Evolutionary conservation across 2,329 filamentous ascomycete genomes (phyloP), one percentile per base, ranked within the genome.

Genomic region (Monosporascus sp.): DNA sequence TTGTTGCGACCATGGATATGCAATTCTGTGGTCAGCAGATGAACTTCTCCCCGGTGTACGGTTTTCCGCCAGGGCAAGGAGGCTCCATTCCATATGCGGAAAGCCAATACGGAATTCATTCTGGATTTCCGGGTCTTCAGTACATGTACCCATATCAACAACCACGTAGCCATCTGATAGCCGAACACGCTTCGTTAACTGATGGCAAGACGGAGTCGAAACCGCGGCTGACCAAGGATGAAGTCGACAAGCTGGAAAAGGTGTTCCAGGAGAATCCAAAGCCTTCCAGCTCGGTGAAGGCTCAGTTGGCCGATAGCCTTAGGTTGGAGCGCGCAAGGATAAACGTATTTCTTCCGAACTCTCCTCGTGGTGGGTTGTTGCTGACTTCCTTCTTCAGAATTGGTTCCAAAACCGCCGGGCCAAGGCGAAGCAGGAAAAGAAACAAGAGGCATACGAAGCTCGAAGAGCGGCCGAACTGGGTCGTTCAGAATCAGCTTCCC

Each of bases 391-490:
- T 35, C 55, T 22, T 9, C 50, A 86, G 83, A 87, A 87, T 64
- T 87, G 83, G 83, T 87, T 87, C 63, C 83, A 87, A 60, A 87
- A 87, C 64, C 74, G 83, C 54, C 76, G 83, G 49, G 83, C 83
- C 50, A 81, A 83, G 68, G 81, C 81, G 57, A 84, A 84, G 76
- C 83, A 85, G 64, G 80, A 84, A 65, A 79, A 76, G 62, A 83
- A 83, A 57, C 72, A 76, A 45, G 72, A 75, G 52, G 76, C 76
- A 51, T 75, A 76, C 55, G 75, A 80, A 58, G 74, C 74, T 22
- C 70, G 70, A 22, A 71, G 73, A 51, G 67, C 67, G 15, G 68
- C 67, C 45, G 72, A 74, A 54, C 68, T 68, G 50, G 63, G 66
- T 5, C 57, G 60, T 27, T 69, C 70, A 9, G 73, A 72, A 41